Evolutionary conservation across 2,329 filamentous ascomycete genomes (phyloP).

Genomic region (Phyllosticta capitalensis): DNA sequence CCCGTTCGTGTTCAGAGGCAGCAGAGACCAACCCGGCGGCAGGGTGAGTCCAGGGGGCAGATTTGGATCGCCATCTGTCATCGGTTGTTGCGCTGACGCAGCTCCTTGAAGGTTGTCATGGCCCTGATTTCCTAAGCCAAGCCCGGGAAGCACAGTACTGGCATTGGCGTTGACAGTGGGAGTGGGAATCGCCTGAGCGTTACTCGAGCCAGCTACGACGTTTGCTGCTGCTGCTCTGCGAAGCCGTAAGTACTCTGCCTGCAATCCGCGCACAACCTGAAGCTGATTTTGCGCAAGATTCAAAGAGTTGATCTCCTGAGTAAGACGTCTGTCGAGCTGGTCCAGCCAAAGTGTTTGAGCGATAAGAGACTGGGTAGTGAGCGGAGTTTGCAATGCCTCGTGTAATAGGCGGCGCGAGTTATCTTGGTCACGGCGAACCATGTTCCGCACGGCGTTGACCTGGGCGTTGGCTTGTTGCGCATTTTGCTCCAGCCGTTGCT

Average conservation of each 20-base stretch:
- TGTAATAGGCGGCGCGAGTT: not conserved
- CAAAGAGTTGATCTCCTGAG: constrained; percentile 55
- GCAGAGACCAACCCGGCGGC: constrained; percentile 28
- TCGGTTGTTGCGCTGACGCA: constrained; percentile 18
- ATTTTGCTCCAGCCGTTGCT: constrained; percentile 3
- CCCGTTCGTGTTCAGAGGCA: constrained; percentile 10
- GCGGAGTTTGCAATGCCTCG: constrained; percentile 2
- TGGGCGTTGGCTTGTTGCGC: constrained; percentile 4
- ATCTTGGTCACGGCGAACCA: constrained; percentile 6
- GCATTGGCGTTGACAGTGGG: constrained; percentile 19
- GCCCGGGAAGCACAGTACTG: constrained; percentile 15
- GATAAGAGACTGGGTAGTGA: constrained; percentile 18
- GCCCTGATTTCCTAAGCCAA: constrained; percentile 19
- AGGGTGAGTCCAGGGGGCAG: constrained; percentile 27
- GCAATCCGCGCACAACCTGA: constrained; percentile 48
- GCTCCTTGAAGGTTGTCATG: constrained; percentile 7
- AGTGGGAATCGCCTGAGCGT: constrained; percentile 19
- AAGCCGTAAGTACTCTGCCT: constrained; percentile 10
- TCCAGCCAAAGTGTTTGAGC: constrained; percentile 50
- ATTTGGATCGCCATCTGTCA: constrained; percentile 26
- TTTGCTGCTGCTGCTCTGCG: constrained; percentile 3
- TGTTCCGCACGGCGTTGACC: constrained; percentile 12
- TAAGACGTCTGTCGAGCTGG: constrained; percentile 58
- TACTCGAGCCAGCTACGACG: constrained; percentile 15
- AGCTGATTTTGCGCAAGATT: constrained; percentile 59